Conservation (phyloP, 2,329 filamentous ascomycete species). For the Sarocladium kiliense region DNA sequence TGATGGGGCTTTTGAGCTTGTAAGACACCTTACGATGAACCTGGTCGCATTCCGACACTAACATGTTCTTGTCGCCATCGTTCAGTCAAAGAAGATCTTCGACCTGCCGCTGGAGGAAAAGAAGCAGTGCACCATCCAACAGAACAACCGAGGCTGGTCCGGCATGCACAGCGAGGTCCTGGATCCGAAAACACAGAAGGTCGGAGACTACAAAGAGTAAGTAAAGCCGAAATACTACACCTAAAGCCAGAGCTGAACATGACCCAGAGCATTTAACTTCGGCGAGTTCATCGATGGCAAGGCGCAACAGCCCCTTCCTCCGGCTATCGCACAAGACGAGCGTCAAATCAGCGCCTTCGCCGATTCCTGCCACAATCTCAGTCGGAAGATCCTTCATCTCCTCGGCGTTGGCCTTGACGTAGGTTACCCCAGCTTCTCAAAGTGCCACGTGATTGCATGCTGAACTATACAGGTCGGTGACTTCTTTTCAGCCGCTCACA, state of each 20-base stretch:
- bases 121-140: slow-evolving; percentile 65
- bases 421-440: slow-evolving; percentile 15
- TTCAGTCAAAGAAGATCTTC: slow-evolving; percentile 70
- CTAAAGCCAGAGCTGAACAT: too few relatives aligned
- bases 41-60: too few relatives aligned
- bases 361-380: slow-evolving; percentile 65
- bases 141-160: slow-evolving; percentile 84
- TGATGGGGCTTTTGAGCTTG: slow-evolving; percentile 67
- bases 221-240: slow-evolving; percentile 13
- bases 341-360: slow-evolving; percentile 62
- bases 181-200: slow-evolving; percentile 74
- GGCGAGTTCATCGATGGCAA: slow-evolving; percentile 66
- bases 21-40: slow-evolving; percentile 30
- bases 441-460: not conserved
- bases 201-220: slow-evolving; percentile 86
- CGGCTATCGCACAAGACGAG: slow-evolving; percentile 54
- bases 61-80: too few relatives aligned
- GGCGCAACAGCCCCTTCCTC: slow-evolving; percentile 72
- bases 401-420: slow-evolving; percentile 74
- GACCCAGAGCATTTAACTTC: slow-evolving; percentile 79
- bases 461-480: slow-evolving; percentile 30
- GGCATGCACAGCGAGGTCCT: slow-evolving; percentile 84
- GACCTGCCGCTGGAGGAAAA: slow-evolving; percentile 65
- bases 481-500: slow-evolving; percentile 52
- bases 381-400: slow-evolving; percentile 65